Conservation (phyloP, 768 basidiomycete genomes). For the Leccinum olivaceopallidum region DNA sequence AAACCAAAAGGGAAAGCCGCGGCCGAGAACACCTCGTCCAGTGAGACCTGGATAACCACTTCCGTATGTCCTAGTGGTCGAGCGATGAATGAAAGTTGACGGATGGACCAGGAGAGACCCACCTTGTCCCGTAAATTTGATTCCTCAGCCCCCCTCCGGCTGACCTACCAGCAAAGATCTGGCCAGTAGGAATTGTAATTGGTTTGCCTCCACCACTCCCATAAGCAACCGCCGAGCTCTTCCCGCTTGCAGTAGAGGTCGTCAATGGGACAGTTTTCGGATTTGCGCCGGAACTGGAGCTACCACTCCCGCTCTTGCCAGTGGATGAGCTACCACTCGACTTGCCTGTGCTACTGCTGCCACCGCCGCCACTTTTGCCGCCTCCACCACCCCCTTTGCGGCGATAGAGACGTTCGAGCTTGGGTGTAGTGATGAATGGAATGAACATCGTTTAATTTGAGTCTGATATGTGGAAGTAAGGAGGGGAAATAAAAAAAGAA, state of each 20-base stretch:
- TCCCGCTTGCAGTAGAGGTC: constrained; percentile 23
- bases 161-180: constrained; percentile 46
- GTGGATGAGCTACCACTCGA: constrained; percentile 13
- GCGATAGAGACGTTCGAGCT: constrained; percentile 15
- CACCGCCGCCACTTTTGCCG: constrained; percentile 20
- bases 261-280: constrained; percentile 21
- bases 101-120: constrained; percentile 10
- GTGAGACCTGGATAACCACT: constrained; percentile 60
- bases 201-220: constrained; percentile 34
- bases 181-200: constrained; percentile 43
- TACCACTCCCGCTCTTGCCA: constrained; percentile 1
- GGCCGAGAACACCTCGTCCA: constrained; percentile 46
- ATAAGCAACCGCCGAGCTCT: constrained; percentile 32
- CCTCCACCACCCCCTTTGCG: constrained; percentile 37
- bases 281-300: constrained; percentile 8
- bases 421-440: constrained; percentile 15
- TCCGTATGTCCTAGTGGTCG: constrained; percentile 47
- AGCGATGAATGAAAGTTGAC: not conserved
- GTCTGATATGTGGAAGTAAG: not conserved
- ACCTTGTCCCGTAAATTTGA: constrained; percentile 48
- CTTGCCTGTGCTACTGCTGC: constrained; percentile 14
- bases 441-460: constrained; percentile 18
- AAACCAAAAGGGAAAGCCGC: constrained; percentile 63
- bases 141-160: constrained; percentile 53
- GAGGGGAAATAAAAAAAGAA: not conserved